These are phyloP conservation scores for Articulospora tetracladia DNA, from an alignment of 495 filamentous ascomycete species.

Conservation along the genomic window DNA sequence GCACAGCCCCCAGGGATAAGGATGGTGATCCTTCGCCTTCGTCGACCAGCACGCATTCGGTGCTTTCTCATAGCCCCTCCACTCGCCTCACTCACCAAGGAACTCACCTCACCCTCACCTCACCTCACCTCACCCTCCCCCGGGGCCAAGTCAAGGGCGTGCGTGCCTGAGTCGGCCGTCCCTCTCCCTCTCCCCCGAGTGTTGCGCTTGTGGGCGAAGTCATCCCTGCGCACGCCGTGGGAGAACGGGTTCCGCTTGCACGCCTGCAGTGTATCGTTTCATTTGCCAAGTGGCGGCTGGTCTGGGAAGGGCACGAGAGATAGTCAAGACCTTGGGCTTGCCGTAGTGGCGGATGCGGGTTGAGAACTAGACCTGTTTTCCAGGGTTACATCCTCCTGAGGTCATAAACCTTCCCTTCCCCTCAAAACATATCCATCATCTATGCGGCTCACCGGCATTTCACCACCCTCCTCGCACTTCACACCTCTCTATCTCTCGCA, in stretches of 20 bases:
- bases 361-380: slow-evolving; percentile 1
- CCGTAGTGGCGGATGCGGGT: not conserved
- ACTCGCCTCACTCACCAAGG: not conserved
- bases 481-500: not conserved
- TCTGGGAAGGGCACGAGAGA: not conserved
- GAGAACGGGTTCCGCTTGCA: not conserved
- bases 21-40: slow-evolving; percentile 9
- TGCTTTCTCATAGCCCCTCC: not conserved
- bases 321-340: not conserved
- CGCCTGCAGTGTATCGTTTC: slow-evolving; percentile 5
- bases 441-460: not conserved
- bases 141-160: not conserved
- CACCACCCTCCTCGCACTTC: too few species aligned
- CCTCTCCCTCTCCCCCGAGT: too few species aligned
- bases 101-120: not conserved
- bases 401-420: not conserved
- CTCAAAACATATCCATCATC: not conserved
- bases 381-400: not conserved
- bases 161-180: too few species aligned
- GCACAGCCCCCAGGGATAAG: slow-evolving; percentile 13
- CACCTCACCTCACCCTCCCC: not conserved
- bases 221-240: not conserved
- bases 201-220: slow-evolving; percentile 9
- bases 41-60: too few species aligned
- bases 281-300: slow-evolving; percentile 1